These are phyloP conservation scores for Auricularia sp. DNA, from an alignment of 768 basidiomycete species.

Conservation along the genomic window DNA sequence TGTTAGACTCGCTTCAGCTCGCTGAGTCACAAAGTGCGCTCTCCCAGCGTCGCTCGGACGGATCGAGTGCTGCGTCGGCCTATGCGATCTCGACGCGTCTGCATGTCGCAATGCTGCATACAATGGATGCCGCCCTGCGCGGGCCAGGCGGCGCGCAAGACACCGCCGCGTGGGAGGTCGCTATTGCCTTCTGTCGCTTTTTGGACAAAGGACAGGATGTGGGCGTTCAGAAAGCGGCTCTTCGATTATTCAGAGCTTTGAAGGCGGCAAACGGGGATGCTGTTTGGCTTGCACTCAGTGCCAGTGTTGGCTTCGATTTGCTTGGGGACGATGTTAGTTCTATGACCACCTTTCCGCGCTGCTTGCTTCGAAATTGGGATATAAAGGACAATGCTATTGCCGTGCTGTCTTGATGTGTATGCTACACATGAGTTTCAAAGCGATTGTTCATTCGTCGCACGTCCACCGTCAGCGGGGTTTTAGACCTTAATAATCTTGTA, in stretches of 20 bases:
- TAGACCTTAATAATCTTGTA: too few relatives aligned
- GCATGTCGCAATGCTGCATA: conserved; percentile 63
- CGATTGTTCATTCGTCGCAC: too few relatives aligned
- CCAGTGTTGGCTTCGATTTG: conserved; percentile 32
- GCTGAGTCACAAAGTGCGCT: conserved; percentile 62
- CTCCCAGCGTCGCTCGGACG: conserved; percentile 38
- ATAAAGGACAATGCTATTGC: conserved; percentile 31
- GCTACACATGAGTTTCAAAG: too few relatives aligned
- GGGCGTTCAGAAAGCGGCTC: conserved; percentile 62
- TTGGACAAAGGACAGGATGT: conserved; percentile 53
- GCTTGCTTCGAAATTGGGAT: conserved; percentile 40
- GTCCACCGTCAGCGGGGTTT: too few relatives aligned
- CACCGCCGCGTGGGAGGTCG: conserved; percentile 67
- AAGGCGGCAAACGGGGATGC: conserved; percentile 60
- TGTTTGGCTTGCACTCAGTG: conserved; percentile 68
- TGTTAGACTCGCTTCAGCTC: conserved; percentile 51
- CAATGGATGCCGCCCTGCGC: conserved; percentile 56
- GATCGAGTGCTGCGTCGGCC: conserved; percentile 38
- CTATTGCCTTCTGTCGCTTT: conserved; percentile 68
- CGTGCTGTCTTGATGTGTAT: too few relatives aligned
- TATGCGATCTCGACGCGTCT: conserved; percentile 76
- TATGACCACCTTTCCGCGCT: background rate
- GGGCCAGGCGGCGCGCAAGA: conserved; percentile 61
- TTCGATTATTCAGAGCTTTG: conserved; percentile 52
- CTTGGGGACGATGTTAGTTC: conserved; percentile 12